Base-by-base conservation (phyloP, 140 eudicot species). In the Senecio squalidus region DNA sequence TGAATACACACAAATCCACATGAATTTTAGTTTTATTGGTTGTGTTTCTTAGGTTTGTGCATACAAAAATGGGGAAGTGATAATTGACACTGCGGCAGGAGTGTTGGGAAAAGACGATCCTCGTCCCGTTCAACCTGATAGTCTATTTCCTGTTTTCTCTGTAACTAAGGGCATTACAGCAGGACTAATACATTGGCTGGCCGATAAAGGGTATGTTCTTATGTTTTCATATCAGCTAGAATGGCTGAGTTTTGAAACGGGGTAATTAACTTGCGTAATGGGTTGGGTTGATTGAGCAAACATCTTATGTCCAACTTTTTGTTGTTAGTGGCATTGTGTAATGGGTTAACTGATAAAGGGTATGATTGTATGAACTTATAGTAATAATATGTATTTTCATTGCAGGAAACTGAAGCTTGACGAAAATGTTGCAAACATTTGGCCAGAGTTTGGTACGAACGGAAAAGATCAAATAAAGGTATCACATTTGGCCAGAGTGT, bases 371-470 rank as follows among this genome's bases (percentile, higher is more conserved):
- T 44, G 18, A 1, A 16, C 9, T 23, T 11, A 50, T 50, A 30
- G 6, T 11, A 34, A 36, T 10, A 41, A 18, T 44, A 16, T 55
- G 49, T 31, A 58, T 56, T n/a, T 40, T 38, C 39, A 23, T 73
- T 39, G 25, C 75, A 86, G 95, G 74, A 82, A 80, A 56, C 64
- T 83, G 64, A 80, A 70, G 73, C 82, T 80, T 31, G 93, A 80
- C 6, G 95, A 83, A 44, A 70, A 68, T 59, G 79, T 87, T 38
- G 80, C 78, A 50, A 68, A 77, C 69, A 59, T 80, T 5, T 87
- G 95, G 93, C 93, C 93, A 18, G 84, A 78, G 58, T 87, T 87
- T 59, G n/a, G n/a, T n/a, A n/a, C n/a, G n/a, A n/a, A n/a, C n/a
- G n/a, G n/a, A n/a, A n/a, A n/a, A n/a, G n/a, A n/a, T n/a, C n/a